These are phyloP conservation scores for Apiospora malaysiana DNA, from an alignment of 2,329 filamentous ascomycete genomes.

Conservation along the genomic window DNA sequence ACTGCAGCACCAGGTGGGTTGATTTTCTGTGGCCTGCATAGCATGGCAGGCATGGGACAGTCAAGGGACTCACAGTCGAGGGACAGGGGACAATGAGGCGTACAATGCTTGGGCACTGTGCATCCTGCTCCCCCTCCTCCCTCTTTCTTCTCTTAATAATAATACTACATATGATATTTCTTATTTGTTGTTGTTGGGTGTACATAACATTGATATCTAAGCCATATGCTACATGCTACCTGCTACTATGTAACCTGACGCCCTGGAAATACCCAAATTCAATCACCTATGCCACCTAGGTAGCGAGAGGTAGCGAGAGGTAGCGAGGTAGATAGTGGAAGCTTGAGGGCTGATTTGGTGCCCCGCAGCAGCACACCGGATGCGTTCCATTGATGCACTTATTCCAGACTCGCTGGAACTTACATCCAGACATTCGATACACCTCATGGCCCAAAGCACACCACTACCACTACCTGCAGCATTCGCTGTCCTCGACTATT, in stretches of 20 bases:
- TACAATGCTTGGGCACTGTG: conserved; percentile 14
- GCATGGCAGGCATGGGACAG: neutral
- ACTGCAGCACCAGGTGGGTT: neutral
- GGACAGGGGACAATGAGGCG: neutral
- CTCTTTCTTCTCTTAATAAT: neutral
- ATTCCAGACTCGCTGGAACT: neutral
- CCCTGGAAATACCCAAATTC: neutral
- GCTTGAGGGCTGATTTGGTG: conserved; percentile 5
- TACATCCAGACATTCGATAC: neutral
- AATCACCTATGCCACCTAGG: neutral
- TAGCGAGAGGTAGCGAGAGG: too few relatives aligned
- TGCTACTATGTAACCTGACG: neutral
- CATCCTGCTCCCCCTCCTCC: neutral
- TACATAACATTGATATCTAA: too few relatives aligned
- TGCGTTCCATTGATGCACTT: conserved; percentile 6
- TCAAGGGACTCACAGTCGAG: neutral
- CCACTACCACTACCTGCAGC: neutral
- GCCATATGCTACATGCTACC: neutral
- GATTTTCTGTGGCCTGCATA: conserved; percentile 13
- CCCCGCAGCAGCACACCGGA: neutral
- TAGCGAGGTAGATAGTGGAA: too few relatives aligned
- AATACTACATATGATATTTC: too few relatives aligned
- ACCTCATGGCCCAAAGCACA: neutral
- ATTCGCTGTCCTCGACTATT: neutral
- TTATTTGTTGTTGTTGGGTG: too few relatives aligned